Evolutionary conservation across 371 early-diverging fungal genomes (phyloP).

Genomic region (Cokeromyces recurvatus): DNA sequence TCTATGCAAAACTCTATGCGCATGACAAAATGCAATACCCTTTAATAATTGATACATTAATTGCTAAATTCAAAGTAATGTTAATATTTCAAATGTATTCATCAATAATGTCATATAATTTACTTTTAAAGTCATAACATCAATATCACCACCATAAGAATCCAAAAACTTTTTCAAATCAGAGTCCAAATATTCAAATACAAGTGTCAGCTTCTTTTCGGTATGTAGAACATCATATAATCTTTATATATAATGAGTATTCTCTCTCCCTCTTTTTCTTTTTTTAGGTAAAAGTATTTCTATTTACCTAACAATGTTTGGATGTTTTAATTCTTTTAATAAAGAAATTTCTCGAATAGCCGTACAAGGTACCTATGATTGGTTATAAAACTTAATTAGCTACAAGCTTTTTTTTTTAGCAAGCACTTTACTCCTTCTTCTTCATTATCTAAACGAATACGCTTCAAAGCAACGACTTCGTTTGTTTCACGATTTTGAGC

Average conservation of each 20-base stretch:
- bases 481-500: conserved; percentile 90
- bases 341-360: conserved; percentile 98
- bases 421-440: conserved; percentile 75
- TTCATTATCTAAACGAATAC: conserved; percentile 95
- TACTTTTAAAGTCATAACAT: conserved; percentile 72
- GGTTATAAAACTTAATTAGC: neutral
- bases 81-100: conserved; percentile 1
- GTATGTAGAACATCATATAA: conserved; percentile 95
- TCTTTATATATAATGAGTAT: conserved; percentile 42
- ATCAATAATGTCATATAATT: no score
- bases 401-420: neutral
- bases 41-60: conserved; percentile 79
- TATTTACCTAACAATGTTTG: conserved; percentile 85
- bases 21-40: conserved; percentile 83
- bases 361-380: conserved; percentile 82
- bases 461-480: conserved; percentile 97
- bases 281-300: neutral
- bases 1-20: conserved; percentile 74
- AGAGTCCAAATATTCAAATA: conserved; percentile 95
- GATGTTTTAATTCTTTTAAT: conserved; percentile 91
- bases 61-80: conserved; percentile 36
- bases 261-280: no score
- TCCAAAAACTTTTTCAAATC: conserved; percentile 93
- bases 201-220: conserved; percentile 88
- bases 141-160: conserved; percentile 78